phyloP scores from a whole-genome alignment of 148 eudicot genomes.

The Simmondsia chinensis region DNA sequence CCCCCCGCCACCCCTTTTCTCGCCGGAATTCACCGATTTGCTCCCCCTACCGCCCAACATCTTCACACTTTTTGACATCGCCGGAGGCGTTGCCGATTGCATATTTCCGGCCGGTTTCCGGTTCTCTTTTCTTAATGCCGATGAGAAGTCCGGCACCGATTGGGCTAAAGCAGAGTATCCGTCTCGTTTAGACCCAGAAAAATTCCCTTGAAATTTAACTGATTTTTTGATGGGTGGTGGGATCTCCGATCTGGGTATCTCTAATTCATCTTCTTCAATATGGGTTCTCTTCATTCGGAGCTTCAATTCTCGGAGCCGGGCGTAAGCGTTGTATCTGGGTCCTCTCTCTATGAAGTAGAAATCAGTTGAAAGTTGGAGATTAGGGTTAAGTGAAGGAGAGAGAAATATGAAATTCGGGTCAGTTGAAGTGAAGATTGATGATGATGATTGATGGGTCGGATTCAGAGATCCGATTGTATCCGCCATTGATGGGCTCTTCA shows the following conservation, averaged over 20 bases:
- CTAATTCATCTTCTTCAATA: conserved; percentile 5
- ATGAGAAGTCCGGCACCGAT: conserved; percentile 84
- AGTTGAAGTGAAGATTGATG: conserved; percentile 7
- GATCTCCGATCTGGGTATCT: conserved; percentile 11
- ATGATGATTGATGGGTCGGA: conserved; percentile 8
- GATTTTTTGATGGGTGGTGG: conserved; percentile 47
- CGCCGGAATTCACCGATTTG: conserved; percentile 42
- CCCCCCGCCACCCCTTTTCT: conserved; percentile 44
- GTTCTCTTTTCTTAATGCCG: conserved; percentile 70
- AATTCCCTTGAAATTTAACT: conserved; percentile 38
- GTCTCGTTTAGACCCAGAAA: conserved; percentile 18
- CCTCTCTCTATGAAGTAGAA: conserved; percentile 53
- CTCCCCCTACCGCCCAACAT: conserved; percentile 19
- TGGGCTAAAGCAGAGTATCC: conserved; percentile 57
- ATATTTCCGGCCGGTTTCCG: conserved; percentile 30
- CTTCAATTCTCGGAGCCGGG: conserved; percentile 54
- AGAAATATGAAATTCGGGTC: conserved; percentile 29
- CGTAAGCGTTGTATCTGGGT: conserved; percentile 59
- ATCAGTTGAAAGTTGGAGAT: conserved; percentile 18
- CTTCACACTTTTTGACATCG: conserved; percentile 30
- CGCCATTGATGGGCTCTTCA: conserved; percentile 21
- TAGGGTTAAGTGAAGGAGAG: conserved; percentile 17
- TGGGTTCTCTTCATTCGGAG: conserved; percentile 26
- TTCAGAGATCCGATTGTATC: conserved; percentile 15
- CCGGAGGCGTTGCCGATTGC: conserved; percentile 32